Conservation (phyloP, 176 grass and related monocot species). For the Eragrostis nindensis region DNA sequence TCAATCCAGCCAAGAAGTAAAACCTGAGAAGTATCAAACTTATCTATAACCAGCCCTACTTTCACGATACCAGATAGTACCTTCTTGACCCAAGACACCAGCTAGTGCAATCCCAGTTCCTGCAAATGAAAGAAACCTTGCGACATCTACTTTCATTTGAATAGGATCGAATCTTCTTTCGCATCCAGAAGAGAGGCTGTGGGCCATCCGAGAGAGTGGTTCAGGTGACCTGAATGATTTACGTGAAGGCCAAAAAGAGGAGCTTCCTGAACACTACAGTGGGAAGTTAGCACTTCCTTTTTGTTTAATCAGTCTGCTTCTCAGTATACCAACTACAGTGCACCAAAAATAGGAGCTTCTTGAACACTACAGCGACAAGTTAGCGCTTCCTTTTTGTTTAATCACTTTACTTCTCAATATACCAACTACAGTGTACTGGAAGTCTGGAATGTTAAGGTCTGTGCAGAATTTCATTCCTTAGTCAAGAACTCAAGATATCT, state of each 20-base stretch:
- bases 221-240: background rate
- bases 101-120: no score
- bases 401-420: conserved; percentile 42
- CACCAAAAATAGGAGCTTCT: conserved; percentile 3
- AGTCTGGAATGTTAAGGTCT: conserved; percentile 46
- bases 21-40: no score
- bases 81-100: no score
- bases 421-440: conserved; percentile 52
- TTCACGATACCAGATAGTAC: no score
- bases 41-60: no score
- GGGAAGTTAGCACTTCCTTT: conserved; percentile 57
- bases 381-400: conserved; percentile 54
- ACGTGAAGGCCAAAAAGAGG: conserved; percentile 41
- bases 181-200: no score
- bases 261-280: conserved; percentile 50
- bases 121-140: no score
- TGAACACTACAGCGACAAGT: conserved; percentile 51
- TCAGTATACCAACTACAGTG: conserved; percentile 51
- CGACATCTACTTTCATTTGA: no score
- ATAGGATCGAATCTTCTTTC: no score
- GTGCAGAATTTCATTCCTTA: conserved; percentile 55
- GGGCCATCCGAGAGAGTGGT: no score
- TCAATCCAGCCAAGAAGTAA: no score
- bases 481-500: conserved; percentile 58
- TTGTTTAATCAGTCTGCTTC: conserved; percentile 37